Conservation (phyloP, 2,329 filamentous ascomycete genomes). For the Penicillium sclerotiorum region DNA sequence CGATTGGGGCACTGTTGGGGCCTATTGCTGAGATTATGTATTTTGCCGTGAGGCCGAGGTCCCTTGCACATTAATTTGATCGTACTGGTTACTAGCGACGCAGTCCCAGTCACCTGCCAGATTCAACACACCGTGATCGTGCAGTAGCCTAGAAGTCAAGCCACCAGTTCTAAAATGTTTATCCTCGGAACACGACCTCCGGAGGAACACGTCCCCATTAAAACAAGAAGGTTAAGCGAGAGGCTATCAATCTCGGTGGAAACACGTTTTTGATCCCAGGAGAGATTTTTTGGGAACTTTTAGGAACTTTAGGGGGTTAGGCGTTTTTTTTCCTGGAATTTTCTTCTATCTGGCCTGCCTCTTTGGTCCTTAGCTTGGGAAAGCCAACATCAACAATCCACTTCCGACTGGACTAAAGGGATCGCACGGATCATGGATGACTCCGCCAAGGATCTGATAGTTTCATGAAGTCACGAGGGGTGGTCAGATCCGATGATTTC, state of each 20-base stretch:
- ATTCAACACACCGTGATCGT: constrained; percentile 20
- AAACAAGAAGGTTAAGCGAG: constrained; percentile 29
- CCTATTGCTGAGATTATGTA: too few species aligned
- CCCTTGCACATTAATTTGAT: not conserved
- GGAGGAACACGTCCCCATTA: constrained; percentile 5
- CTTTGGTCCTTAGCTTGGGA: constrained; percentile 16
- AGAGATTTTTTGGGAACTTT: not conserved
- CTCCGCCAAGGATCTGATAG: constrained; percentile 11
- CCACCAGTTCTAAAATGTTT: constrained; percentile 8
- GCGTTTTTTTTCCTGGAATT: not conserved
- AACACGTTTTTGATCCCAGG: too few species aligned
- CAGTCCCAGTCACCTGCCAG: constrained; percentile 8
- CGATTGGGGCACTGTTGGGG: too few species aligned
- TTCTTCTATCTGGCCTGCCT: constrained; percentile 10
- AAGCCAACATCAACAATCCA: not conserved
- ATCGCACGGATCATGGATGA: not conserved
- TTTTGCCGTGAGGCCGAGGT: too few species aligned
- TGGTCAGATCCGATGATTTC: constrained; percentile 21
- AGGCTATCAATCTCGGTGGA: too few species aligned
- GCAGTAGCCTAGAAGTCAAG: constrained; percentile 14
- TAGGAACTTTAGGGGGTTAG: not conserved
- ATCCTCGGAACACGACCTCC: constrained; percentile 5
- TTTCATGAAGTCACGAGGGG: constrained; percentile 13
- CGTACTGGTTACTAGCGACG: not conserved
- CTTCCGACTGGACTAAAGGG: not conserved